Percentiles rank a stretch among this genome's conserved stretches.
phyloP scores from a whole-genome alignment of 495 filamentous ascomycete species.

The Melanomma pulvis-pyrius region DNA sequence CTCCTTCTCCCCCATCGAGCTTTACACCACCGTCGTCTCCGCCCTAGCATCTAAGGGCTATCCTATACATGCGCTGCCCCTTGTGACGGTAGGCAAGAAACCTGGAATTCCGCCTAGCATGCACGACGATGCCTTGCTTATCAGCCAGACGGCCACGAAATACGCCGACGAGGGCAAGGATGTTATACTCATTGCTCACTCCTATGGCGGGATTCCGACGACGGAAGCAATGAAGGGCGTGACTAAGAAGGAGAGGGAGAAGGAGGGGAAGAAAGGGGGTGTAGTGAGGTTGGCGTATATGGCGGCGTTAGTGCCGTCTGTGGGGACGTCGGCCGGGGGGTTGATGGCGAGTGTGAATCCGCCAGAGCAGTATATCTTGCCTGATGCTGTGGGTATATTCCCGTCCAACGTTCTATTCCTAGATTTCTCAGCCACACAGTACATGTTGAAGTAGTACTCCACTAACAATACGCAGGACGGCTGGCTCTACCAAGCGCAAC shows the following conservation, averaged over 20 bases:
- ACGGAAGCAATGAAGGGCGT: conserved; percentile 20
- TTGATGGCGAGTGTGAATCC: neutral
- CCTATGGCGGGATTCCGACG: conserved; percentile 23
- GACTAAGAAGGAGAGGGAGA: conserved; percentile 17
- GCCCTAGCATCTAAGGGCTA: conserved; percentile 39
- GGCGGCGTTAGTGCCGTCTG: conserved; percentile 16
- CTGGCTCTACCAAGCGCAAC: conserved; percentile 5
- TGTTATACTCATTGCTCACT: conserved; percentile 29
- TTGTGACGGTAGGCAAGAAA: conserved; percentile 29
- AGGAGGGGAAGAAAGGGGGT: conserved; percentile 26
- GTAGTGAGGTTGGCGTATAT: conserved; percentile 32
- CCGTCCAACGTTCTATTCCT: too few relatives aligned
- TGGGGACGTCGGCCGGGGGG: neutral
- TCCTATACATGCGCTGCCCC: conserved; percentile 15
- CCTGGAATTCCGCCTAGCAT: conserved; percentile 11
- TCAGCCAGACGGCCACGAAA: conserved; percentile 14
- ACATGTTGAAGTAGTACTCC: neutral
- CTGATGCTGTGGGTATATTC: neutral
- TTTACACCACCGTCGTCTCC: conserved; percentile 42
- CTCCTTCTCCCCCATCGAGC: conserved; percentile 43
- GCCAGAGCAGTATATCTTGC: neutral
- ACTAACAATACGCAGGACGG: conserved; percentile 10
- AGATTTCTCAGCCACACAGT: neutral
- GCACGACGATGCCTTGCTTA: conserved; percentile 27
- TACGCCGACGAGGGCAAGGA: conserved; percentile 28